A percentile compares a stretch with the other conserved stretches of the same genome.
Conservation (phyloP, 2,329 filamentous ascomycete genomes). For the Rosellinia necatrix region DNA sequence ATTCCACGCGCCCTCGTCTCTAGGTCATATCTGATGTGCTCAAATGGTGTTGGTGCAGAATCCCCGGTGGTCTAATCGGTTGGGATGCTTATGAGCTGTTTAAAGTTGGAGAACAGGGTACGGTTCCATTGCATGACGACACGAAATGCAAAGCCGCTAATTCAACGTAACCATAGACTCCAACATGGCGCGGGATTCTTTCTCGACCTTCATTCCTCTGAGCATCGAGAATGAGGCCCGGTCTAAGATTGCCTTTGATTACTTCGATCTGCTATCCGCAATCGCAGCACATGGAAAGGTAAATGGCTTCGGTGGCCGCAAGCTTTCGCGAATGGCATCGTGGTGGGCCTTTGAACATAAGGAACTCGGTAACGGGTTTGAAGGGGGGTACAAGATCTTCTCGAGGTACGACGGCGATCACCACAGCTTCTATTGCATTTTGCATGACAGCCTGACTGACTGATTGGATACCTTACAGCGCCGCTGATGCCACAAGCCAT, state of each 20-base stretch:
- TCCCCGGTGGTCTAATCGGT: constrained; percentile 88
- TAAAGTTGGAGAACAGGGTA: constrained; percentile 90
- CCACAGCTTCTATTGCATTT: constrained; percentile 2
- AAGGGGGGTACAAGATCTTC: constrained; percentile 92
- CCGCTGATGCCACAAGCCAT: constrained; percentile 94
- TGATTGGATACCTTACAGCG: constrained; percentile 56
- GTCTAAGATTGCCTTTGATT: constrained; percentile 89
- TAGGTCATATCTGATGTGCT: constrained; percentile 91
- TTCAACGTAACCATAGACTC: constrained; percentile 66
- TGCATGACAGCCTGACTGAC: constrained; percentile 25
- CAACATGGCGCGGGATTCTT: constrained; percentile 86
- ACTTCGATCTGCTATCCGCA: constrained; percentile 90
- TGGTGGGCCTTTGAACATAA: constrained; percentile 98
- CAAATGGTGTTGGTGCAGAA: constrained; percentile 98
- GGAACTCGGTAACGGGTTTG: constrained; percentile 88
- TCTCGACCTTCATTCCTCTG: constrained; percentile 93
- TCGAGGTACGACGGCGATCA: constrained; percentile 62
- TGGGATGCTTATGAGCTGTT: constrained; percentile 98
- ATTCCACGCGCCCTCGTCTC: constrained; percentile 1
- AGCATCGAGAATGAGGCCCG: constrained; percentile 87
- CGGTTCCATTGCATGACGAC: constrained; percentile 20
- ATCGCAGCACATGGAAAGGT: constrained; percentile 90
- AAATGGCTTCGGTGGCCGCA: constrained; percentile 91
- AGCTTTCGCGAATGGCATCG: constrained; percentile 90
- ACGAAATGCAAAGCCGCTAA: constrained; percentile 11